Percentiles rank a stretch among this genome's conserved stretches.
phyloP scores from a whole-genome alignment of 2,329 filamentous ascomycete genomes.

The Ramularia endophylla region DNA sequence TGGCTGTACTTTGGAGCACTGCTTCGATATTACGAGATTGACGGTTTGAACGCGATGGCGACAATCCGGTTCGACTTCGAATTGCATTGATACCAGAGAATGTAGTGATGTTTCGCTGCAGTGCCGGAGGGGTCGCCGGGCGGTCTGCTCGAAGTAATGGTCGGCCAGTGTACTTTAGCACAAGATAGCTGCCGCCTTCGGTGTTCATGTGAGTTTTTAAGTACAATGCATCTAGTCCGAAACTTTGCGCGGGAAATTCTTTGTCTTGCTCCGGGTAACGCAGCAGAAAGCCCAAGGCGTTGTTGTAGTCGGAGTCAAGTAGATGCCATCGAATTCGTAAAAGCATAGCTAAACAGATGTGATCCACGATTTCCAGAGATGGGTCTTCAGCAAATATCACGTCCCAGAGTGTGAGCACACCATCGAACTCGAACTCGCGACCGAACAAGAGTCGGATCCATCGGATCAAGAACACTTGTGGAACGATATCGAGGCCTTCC shows the following conservation, averaged over 20 bases:
- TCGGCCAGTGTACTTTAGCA: conserved; percentile 61
- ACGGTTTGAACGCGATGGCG: conserved; percentile 11
- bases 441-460: conserved; percentile 94
- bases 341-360: conserved; percentile 92
- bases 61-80: conserved; percentile 7
- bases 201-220: conserved; percentile 59
- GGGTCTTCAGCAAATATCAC: conserved; percentile 82
- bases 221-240: conserved; percentile 80
- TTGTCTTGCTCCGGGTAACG: conserved; percentile 64
- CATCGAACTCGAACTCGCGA: conserved; percentile 83
- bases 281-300: conserved; percentile 72
- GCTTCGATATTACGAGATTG: conserved; percentile 56
- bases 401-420: conserved; percentile 84
- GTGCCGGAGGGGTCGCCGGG: conserved; percentile 28
- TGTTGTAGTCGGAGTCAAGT: conserved; percentile 79
- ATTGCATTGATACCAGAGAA: conserved; percentile 25
- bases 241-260: conserved; percentile 48
- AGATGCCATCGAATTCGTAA: conserved; percentile 86
- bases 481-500: conserved; percentile 78
- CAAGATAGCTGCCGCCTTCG: conserved; percentile 58
- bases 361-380: conserved; percentile 70
- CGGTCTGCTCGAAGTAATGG: conserved; percentile 29
- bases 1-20: conserved; percentile 69
- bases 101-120: conserved; percentile 30
- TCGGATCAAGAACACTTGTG: conserved; percentile 95